Evolutionary conservation across 768 basidiomycete species (phyloP), one percentile per base, ranked within the genome.

Genomic region (Candolleomyces efflorescens): DNA sequence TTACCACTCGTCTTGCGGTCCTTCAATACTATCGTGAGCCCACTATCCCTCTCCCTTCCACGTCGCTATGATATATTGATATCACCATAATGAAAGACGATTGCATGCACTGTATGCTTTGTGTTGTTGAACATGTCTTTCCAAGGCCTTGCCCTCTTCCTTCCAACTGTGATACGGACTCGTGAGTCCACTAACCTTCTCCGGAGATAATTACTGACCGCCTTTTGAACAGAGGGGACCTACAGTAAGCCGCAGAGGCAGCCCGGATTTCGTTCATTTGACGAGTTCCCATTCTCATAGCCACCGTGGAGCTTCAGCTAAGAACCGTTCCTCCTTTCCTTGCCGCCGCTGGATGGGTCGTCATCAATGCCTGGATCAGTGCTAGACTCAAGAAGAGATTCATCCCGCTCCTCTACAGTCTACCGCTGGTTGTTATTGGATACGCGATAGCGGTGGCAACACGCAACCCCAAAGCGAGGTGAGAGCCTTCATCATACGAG

Each of bases 251-350:
- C 32, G n/a, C n/a, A n/a, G n/a, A n/a, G n/a, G 11, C 11, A 2
- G 11, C 32, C 32, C 11, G 32, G 5, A 7, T n/a, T n/a, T n/a
- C n/a, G n/a, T n/a, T n/a, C n/a, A 11, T 32, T 5, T 5, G 32
- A 32, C 2, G 5, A 32, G 5, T 32, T n/a, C n/a, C n/a, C 7
- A 32, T 7, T 11, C 1, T 2, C 32, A 38, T 52, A 22, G 36
- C 17, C 23, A 53, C 43, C 53, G 11, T 81, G 11, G 67, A 78
- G 61, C 71, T 75, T 3, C 78, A 81, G 59, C 70, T 80, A 12
- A 73, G 77, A 6, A 78, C 78, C 13, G 79, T 80, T 0, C 78
- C 78, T 0, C 77, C 78, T 2, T 79, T 75, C 54, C 59, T 76
- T 15, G 72, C 74, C 3, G 73, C 70, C 17, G 72, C 67, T 4